Evolutionary conservation across 768 basidiomycete genomes (phyloP).

Genomic region (Psilocybe cubensis): DNA sequence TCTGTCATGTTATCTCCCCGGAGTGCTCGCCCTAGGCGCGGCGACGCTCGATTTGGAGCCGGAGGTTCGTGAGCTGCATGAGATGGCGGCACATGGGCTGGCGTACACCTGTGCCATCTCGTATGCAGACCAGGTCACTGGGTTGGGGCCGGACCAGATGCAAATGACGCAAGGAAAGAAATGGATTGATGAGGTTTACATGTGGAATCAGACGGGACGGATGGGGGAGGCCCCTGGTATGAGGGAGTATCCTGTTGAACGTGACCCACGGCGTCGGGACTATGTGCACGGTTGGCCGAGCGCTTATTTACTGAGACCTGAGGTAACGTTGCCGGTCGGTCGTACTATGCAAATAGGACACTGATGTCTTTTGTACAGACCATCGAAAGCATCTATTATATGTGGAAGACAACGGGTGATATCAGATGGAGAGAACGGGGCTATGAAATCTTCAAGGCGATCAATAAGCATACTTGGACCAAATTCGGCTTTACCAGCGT

Average conservation of each 20-base stretch:
- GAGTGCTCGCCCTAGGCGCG: conserved; percentile 66
- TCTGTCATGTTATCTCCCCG: conserved; percentile 72
- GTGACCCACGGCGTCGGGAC: conserved; percentile 43
- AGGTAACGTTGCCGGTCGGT: conserved; percentile 42
- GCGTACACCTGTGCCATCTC: conserved; percentile 68
- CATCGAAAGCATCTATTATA: conserved; percentile 68
- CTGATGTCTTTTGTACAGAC: conserved; percentile 44
- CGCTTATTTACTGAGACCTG: conserved; percentile 66
- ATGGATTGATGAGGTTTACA: conserved; percentile 51
- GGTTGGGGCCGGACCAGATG: conserved; percentile 66
- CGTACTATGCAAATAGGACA: neutral
- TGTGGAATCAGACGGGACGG: conserved; percentile 49
- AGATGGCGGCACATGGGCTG: conserved; percentile 74
- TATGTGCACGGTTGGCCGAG: conserved; percentile 40
- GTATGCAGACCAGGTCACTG: conserved; percentile 68
- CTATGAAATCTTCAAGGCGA: conserved; percentile 67
- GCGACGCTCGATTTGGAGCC: conserved; percentile 44
- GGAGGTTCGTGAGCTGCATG: conserved; percentile 49
- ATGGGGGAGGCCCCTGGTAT: conserved; percentile 49
- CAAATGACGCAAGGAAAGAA: conserved; percentile 37
- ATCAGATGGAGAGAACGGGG: conserved; percentile 72
- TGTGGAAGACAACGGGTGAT: conserved; percentile 73
- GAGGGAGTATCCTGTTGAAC: conserved; percentile 32
- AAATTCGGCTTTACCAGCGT: conserved; percentile 63
- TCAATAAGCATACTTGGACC: conserved; percentile 60